A percentile compares a stretch with the other conserved stretches of the same genome.
Conservation (phyloP, 2,329 filamentous ascomycete species). For the Fusarium devonianum region DNA sequence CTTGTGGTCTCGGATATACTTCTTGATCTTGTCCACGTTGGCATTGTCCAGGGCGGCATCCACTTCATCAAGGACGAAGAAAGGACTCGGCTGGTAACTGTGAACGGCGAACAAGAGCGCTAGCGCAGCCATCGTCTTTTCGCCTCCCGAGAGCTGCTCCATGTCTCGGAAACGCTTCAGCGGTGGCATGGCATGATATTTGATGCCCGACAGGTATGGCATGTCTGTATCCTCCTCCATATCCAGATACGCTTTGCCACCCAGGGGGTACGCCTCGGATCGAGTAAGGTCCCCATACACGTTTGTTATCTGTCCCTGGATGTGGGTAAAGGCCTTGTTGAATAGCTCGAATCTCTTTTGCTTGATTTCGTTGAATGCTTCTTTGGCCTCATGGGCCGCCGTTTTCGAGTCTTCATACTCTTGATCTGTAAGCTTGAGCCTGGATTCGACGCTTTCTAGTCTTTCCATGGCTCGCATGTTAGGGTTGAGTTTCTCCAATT, state of each 20-base stretch:
- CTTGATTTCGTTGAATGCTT: conserved; percentile 85
- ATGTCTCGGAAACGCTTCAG: conserved; percentile 98
- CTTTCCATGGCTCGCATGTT: conserved; percentile 97
- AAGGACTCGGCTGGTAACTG: conserved; percentile 92
- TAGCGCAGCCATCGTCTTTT: conserved; percentile 98
- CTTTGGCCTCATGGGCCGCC: conserved; percentile 75
- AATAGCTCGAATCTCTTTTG: conserved; percentile 87
- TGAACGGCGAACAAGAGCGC: conserved; percentile 97
- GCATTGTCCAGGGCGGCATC: conserved; percentile 98
- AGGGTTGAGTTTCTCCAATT: conserved; percentile 93
- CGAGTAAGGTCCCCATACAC: conserved; percentile 97
- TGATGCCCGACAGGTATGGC: conserved; percentile 93
- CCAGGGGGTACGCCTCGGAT: conserved; percentile 89
- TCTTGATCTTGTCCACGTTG: conserved; percentile 94
- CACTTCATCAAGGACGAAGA: conserved; percentile 98
- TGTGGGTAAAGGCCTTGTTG: conserved; percentile 93
- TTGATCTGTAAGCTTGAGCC: conserved; percentile 83
- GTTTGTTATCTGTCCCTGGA: conserved; percentile 89
- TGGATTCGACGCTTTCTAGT: conserved; percentile 82
- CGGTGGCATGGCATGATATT: conserved; percentile 98
- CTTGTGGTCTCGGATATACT: conserved; percentile 93
- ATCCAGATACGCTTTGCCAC: conserved; percentile 86
- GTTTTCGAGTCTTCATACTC: conserved; percentile 88
- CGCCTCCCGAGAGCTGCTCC: conserved; percentile 95
- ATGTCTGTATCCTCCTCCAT: conserved; percentile 95